Evolutionary conservation across 2,329 filamentous ascomycete genomes (phyloP).

Genomic region (Neophaeococcomyces aloes): DNA sequence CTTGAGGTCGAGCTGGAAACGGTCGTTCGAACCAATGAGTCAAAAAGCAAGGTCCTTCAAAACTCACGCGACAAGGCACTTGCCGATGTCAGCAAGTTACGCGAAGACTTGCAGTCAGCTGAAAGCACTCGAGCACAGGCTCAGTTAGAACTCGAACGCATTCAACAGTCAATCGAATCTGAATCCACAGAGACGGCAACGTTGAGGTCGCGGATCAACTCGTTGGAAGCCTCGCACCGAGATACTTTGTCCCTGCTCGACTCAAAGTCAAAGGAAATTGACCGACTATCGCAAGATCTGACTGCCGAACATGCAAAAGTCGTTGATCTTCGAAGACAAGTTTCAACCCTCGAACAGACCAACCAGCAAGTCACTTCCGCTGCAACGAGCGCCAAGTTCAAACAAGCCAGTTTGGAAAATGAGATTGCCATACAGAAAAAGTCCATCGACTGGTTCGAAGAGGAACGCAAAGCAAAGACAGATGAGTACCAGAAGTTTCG

Average conservation of each 20-base stretch:
- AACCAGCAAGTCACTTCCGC: constrained; percentile 72
- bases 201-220: constrained; percentile 70
- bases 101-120: constrained; percentile 74
- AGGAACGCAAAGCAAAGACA: constrained; percentile 80
- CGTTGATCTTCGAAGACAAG: constrained; percentile 69
- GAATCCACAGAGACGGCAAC: constrained; percentile 58
- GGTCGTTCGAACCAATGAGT: constrained; percentile 71
- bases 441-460: constrained; percentile 88
- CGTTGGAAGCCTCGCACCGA: constrained; percentile 82
- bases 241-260: constrained; percentile 84
- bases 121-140: constrained; percentile 66
- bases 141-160: constrained; percentile 68
- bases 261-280: constrained; percentile 76
- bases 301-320: constrained; percentile 82
- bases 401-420: constrained; percentile 79
- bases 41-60: constrained; percentile 72
- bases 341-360: constrained; percentile 70
- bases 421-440: constrained; percentile 80
- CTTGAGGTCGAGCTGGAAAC: constrained; percentile 90
- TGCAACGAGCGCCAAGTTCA: constrained; percentile 72
- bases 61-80: constrained; percentile 70
- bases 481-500: constrained; percentile 79
- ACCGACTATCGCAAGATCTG: constrained; percentile 75
- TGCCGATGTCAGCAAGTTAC: constrained; percentile 70
- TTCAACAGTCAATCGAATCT: constrained; percentile 63